Evolutionary conservation across 192 early-diverging fungal genomes (phyloP).

Genomic region (Coemansia sp.): DNA sequence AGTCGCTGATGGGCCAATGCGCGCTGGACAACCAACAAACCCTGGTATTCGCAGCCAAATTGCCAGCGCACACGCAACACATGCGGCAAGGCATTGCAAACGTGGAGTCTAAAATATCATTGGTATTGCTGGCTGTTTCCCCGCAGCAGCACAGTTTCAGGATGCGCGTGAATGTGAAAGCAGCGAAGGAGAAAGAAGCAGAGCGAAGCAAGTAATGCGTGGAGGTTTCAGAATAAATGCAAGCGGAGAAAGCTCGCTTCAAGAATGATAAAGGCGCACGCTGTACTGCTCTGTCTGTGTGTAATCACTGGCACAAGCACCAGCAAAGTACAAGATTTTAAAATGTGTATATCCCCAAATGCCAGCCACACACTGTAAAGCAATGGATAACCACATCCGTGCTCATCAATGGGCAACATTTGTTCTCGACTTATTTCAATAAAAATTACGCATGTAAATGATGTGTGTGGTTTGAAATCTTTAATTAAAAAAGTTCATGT

Average conservation of each 20-base stretch:
- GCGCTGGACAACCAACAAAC: neutral
- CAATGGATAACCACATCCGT: too few relatives aligned
- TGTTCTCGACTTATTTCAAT: neutral
- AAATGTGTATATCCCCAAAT: too few relatives aligned
- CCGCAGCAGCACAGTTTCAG: too few relatives aligned
- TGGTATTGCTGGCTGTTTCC: neutral
- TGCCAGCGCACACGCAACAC: constrained; percentile 2
- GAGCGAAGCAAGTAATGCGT: neutral
- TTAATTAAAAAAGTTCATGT: constrained; percentile 8
- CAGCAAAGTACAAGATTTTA: too few relatives aligned
- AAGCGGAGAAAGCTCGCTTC: too few relatives aligned
- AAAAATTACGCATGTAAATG: neutral
- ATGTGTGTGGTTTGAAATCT: neutral
- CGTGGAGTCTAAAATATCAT: neutral
- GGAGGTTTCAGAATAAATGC: neutral
- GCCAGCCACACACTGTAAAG: too few relatives aligned
- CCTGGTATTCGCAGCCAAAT: constrained; percentile 1
- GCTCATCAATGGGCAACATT: neutral
- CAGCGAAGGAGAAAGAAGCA: neutral
- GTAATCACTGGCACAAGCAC: too few relatives aligned
- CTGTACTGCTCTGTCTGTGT: too few relatives aligned
- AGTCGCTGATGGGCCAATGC: constrained; percentile 4
- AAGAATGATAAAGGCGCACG: too few relatives aligned
- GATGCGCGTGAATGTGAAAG: constrained; percentile 6
- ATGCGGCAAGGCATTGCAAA: too few relatives aligned